These are phyloP conservation scores for Myriosclerotinia scirpicola DNA, from an alignment of 2,329 filamentous ascomycete species.

Conservation along the genomic window DNA sequence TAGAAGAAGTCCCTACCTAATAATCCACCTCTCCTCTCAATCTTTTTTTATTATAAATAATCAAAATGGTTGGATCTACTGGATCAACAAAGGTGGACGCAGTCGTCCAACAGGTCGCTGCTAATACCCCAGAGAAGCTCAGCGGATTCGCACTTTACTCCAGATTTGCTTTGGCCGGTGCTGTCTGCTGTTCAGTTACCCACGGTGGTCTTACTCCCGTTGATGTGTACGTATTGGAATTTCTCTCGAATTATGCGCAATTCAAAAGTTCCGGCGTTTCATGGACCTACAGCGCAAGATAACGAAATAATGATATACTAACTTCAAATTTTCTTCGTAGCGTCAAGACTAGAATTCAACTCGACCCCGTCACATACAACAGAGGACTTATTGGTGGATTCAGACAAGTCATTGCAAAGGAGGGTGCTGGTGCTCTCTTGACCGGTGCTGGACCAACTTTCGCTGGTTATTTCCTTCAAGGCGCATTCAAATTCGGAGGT, in stretches of 20 bases:
- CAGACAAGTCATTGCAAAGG: conserved; percentile 78
- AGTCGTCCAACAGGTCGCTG: conserved; percentile 38
- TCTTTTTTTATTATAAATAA: conserved; percentile 32
- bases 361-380: conserved; percentile 89
- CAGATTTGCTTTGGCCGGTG: conserved; percentile 94
- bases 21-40: conserved; percentile 25
- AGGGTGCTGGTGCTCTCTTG: conserved; percentile 82
- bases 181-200: conserved; percentile 96
- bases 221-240: conserved; percentile 81
- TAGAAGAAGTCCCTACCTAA: conserved; percentile 16
- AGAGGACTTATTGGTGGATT: conserved; percentile 82
- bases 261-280: background rate
- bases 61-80: conserved; percentile 35
- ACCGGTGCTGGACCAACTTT: conserved; percentile 84
- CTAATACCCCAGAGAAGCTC: conserved; percentile 48
- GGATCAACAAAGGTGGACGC: conserved; percentile 41
- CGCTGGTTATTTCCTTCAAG: conserved; percentile 92
- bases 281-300: conserved; percentile 23
- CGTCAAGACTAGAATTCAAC: conserved; percentile 95
- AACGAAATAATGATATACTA: conserved; percentile 29
- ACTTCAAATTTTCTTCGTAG: conserved; percentile 48
- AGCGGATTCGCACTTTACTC: conserved; percentile 77
- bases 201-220: conserved; percentile 96
- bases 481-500: conserved; percentile 89
- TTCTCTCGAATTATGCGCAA: conserved; percentile 5